Conservation (phyloP, 495 filamentous ascomycete genomes). For the Neurospora sp. region DNA sequence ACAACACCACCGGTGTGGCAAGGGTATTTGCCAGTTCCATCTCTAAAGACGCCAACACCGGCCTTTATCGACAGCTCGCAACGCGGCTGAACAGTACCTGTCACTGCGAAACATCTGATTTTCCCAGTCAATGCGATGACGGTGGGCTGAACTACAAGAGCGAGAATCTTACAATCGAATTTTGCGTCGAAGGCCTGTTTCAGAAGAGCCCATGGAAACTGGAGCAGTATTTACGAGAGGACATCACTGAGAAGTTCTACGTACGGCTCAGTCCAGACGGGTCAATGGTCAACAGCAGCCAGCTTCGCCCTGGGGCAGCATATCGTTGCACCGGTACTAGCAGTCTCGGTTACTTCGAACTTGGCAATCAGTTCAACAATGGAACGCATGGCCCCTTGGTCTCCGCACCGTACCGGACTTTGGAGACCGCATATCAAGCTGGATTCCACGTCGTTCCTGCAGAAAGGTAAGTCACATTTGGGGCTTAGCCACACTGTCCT, state of each 20-base stretch:
- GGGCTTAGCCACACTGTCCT: not conserved
- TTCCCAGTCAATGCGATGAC: not conserved
- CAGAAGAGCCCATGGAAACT: not conserved
- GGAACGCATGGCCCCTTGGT: not conserved
- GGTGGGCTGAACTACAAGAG: not conserved
- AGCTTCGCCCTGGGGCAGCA: not conserved
- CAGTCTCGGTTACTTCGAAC: constrained; percentile 3
- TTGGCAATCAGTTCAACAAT: not conserved
- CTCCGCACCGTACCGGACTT: not conserved
- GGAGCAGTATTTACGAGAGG: not conserved
- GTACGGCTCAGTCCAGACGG: not conserved
- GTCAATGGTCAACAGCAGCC: not conserved
- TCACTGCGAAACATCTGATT: not conserved
- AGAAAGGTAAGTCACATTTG: not conserved
- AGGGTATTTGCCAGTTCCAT: not conserved
- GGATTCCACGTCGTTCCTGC: not conserved
- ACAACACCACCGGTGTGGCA: not conserved
- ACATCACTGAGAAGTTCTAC: not conserved
- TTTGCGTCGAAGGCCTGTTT: not conserved
- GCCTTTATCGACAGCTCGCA: not conserved
- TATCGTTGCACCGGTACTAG: not conserved
- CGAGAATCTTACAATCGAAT: not conserved
- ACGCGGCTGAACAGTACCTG: constrained; percentile 2
- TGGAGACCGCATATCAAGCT: not conserved
- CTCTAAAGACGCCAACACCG: not conserved